Conservation (phyloP, 2,329 filamentous ascomycete species). For the Rugonectria rugulosa region DNA sequence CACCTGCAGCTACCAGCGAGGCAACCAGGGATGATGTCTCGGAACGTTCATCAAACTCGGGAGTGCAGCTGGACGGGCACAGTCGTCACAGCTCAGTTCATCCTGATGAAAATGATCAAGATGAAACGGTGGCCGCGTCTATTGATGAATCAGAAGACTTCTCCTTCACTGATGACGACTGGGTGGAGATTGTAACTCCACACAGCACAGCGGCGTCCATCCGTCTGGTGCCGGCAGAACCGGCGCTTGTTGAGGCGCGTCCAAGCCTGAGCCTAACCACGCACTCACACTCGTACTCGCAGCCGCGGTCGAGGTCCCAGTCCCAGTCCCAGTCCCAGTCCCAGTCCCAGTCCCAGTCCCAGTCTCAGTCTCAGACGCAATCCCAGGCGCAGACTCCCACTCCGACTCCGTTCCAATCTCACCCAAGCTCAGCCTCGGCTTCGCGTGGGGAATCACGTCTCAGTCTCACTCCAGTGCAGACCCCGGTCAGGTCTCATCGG, state of each 20-base stretch:
- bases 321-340: no score
- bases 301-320: no score
- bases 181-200: slow-evolving; percentile 15
- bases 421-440: neutral
- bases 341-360: no score
- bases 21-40: slow-evolving; percentile 20
- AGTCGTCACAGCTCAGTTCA: neutral
- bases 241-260: slow-evolving; percentile 19
- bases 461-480: neutral
- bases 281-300: no score
- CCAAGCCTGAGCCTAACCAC: neutral
- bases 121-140: slow-evolving; percentile 5
- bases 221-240: slow-evolving; percentile 34
- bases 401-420: no score
- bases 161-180: slow-evolving; percentile 17
- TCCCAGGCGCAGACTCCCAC: no score
- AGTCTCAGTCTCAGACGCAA: no score
- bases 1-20: slow-evolving; percentile 18
- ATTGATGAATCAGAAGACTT: slow-evolving; percentile 11
- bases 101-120: slow-evolving; percentile 2
- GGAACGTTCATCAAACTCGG: slow-evolving; percentile 13
- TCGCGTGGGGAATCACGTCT: slow-evolving; percentile 11
- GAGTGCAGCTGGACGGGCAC: slow-evolving; percentile 12
- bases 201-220: slow-evolving; percentile 24
- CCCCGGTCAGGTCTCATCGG: no score